Base-by-base conservation (phyloP, 2,329 filamentous ascomycete species). In the Hymenotorrendiella dingleyae region DNA sequence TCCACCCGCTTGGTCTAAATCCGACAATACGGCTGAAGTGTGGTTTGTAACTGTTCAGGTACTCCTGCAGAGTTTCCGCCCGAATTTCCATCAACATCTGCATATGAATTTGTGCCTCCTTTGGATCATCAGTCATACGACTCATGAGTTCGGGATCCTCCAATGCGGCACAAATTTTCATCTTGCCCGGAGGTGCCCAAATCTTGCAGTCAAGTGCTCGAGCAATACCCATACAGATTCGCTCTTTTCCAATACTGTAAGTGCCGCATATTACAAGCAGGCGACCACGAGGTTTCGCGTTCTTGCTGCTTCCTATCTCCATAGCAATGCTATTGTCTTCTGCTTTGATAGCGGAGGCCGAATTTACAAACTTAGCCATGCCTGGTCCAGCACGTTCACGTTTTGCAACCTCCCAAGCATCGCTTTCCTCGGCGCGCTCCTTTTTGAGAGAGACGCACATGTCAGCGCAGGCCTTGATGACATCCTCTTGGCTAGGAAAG, bases 181-280 rank as follows among this genome's bases (percentile, higher is more conserved):
- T 84, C 66, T 98, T 98, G 40, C 76, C 72, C 0, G 88, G 71
- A 1, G 87, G 80, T 0, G 91, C 91, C 59, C 84, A 98, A 49
- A 98, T 97, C 60, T 94, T 95, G 54, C 82, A 86, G 28, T 80
- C 72, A 2, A 98, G 72, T 0, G 90, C 90, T 55, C 83, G 79
- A 4, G 93, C 93, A 50, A 98, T 94, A 32, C 88, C 90, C 23
- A 95, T 73, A 61, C 91, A 97, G 52, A 98, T 90, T 29, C 90
- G 84, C 64, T 98, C 93, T 66, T 98, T 98, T 59, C 93, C 93
- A 57, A 98, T 98, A 55, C 86, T 94, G 66, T 98, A 98, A 0
- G 93, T 98, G 33, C 93, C 93, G 47, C 95, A 94, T 6, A 98
- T 79, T 4, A 98, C 86, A 0, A 98, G 75, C 2, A 98, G 73